Evolutionary conservation across 495 filamentous ascomycete species (phyloP).

Genomic region (Penicillium steckii): DNA sequence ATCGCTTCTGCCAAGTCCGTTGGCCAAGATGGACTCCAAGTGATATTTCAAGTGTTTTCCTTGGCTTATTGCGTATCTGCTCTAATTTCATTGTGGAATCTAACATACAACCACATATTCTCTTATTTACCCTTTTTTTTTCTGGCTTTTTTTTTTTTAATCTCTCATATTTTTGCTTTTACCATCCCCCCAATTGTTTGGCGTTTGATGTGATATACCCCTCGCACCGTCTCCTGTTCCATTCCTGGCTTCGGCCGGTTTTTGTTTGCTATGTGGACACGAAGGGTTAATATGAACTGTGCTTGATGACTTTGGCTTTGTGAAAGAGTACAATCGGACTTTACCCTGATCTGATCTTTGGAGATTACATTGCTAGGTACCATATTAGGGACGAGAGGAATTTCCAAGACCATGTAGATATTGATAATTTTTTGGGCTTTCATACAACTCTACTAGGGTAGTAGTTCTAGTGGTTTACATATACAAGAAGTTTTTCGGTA

Average conservation of each 20-base stretch:
- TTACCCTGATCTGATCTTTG: slow-evolving; percentile 1
- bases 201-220: slow-evolving; percentile 52
- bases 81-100: not conserved
- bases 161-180: slow-evolving; percentile 12
- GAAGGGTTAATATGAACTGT: slow-evolving; percentile 18
- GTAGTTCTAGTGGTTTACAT: not conserved
- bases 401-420: slow-evolving; percentile 5
- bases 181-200: slow-evolving; percentile 16
- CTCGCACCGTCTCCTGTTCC: slow-evolving; percentile 28
- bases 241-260: slow-evolving; percentile 17
- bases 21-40: slow-evolving; percentile 25
- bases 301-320: slow-evolving; percentile 2
- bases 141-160: slow-evolving; percentile 9
- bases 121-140: slow-evolving; percentile 1
- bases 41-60: slow-evolving; percentile 19
- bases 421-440: slow-evolving; percentile 4
- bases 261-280: slow-evolving; percentile 23
- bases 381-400: not conserved
- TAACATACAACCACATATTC: slow-evolving; percentile 4
- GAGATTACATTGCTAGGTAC: not conserved
- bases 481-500: not conserved
- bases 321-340: not conserved
- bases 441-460: not conserved
- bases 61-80: not conserved
- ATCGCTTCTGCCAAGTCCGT: slow-evolving; percentile 28